Percentiles rank a stretch among this genome's conserved stretches.
Conservation (phyloP, 2,329 filamentous ascomycete genomes). For the Epichloe scottii region DNA sequence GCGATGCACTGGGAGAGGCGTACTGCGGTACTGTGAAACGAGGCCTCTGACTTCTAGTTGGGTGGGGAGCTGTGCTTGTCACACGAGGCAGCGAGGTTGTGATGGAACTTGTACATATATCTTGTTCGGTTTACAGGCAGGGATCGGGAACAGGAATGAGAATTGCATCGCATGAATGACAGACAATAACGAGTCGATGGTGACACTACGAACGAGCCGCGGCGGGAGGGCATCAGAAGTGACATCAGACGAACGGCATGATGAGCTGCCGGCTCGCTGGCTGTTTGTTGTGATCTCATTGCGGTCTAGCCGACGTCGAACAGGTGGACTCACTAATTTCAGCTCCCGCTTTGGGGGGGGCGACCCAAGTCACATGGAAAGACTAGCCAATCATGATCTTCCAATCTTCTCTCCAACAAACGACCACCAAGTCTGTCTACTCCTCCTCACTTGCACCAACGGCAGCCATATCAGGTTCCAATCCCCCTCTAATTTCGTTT, state of each 20-base stretch:
- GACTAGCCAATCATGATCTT: not conserved
- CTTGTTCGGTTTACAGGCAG: constrained; percentile 22
- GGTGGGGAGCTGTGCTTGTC: constrained; percentile 6
- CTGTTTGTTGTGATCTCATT: not conserved
- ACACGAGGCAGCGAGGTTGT: constrained; percentile 8
- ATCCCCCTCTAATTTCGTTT: too few species aligned
- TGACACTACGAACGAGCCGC: not conserved
- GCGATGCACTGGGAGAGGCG: constrained; percentile 3
- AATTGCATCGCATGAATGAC: constrained; percentile 17
- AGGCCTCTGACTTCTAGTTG: constrained; percentile 1
- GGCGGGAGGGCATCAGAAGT: not conserved
- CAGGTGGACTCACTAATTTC: not conserved
- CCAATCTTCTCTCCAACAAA: not conserved
- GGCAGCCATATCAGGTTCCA: not conserved
- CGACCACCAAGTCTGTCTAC: not conserved
- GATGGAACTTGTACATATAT: constrained; percentile 30
- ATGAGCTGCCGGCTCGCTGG: not conserved
- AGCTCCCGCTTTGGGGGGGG: too few species aligned
- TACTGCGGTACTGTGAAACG: not conserved
- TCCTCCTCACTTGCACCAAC: not conserved
- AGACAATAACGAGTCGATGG: not conserved
- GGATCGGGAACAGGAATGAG: constrained; percentile 18
- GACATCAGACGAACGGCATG: not conserved
- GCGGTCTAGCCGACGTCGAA: not conserved
- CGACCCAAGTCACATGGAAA: too few species aligned